Base-by-base conservation (phyloP, 305 asterid species). In the Fraxinus paxiana region DNA sequence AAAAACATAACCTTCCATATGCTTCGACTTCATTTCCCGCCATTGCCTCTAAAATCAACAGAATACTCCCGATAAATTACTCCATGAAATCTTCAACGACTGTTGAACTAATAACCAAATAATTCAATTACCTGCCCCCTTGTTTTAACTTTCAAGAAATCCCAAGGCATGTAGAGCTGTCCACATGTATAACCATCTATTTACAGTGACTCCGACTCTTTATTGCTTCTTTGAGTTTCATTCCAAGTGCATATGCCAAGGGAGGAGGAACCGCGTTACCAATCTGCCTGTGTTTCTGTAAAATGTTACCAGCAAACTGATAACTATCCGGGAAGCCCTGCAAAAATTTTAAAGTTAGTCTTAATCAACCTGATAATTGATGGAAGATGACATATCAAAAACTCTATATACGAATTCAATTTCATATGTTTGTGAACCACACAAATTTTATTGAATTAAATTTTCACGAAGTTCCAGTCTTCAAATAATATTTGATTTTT, bases 21-120 rank as follows among this genome's bases (percentile, higher is more conserved):
- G 97, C 91, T 88, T 92, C 34, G 99, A 88, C 89, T 96, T 96
- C 85, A 96, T 93, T 83, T 96, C 98, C 99, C 97, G 90, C 99
- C 99, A 96, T 93, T 94, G 98, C 88, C 97, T 90, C 98, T 96
- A 87, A 78, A 77, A 81, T 77, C 75, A 73, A 77, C 28, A 78
- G 85, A 90, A 37, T 69, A 51, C 81, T 80, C 78, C 79, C 79
- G 77, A 75, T 79, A 48, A 85, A 46, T 80, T 56, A 73, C 22
- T 80, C 30, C 24, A 80, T 69, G 73, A 81, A 77, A 26, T 75
- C 46, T 5, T 43, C 18, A 38, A 80, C 15, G 51, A 79, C 46
- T 73, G 72, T 77, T 43, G 22, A 76, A 86, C 56, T 35, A 85
- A 38, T 75, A 56, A 70, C 38, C 82, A 78, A 81, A 78, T 75